These are phyloP conservation scores for Pseudogymnoascus destructans DNA, from an alignment of 2,329 filamentous ascomycete genomes.

Conservation along the genomic window DNA sequence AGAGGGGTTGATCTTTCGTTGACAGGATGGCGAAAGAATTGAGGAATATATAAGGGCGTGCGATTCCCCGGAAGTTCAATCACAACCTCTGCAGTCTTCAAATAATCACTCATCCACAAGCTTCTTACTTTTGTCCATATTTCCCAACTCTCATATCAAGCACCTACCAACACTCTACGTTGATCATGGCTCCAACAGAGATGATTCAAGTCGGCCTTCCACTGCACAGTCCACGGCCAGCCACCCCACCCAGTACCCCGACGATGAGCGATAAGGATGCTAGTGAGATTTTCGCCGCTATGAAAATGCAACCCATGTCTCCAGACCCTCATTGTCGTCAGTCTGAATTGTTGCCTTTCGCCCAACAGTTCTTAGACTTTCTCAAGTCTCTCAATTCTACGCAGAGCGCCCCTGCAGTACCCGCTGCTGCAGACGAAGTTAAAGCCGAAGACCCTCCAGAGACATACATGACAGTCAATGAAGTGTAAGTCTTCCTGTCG, in stretches of 20 bases:
- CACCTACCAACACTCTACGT: constrained; percentile 9
- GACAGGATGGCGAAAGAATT: neutral
- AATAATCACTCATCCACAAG: constrained; percentile 8
- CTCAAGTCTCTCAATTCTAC: constrained; percentile 13
- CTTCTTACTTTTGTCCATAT: constrained; percentile 7
- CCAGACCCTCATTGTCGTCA: neutral
- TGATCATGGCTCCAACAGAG: constrained; percentile 13
- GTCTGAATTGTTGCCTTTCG: neutral
- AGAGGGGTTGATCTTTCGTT: neutral
- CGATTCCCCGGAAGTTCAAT: neutral
- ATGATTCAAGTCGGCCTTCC: constrained; percentile 12
- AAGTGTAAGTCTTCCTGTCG: constrained; percentile 15
- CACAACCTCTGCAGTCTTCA: constrained; percentile 9
- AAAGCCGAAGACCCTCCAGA: neutral
- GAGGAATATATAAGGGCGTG: constrained; percentile 9
- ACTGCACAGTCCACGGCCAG: neutral
- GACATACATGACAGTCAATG: constrained; percentile 12
- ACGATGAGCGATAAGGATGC: neutral
- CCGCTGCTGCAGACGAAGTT: constrained; percentile 1
- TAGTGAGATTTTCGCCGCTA: neutral
- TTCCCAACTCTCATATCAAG: constrained; percentile 5
- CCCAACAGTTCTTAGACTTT: constrained; percentile 12
- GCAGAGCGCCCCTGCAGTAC: constrained; percentile 9
- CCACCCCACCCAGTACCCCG: constrained; percentile 12
- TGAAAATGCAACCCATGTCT: neutral